Conservation (phyloP, 2,329 filamentous ascomycete species). For the Trichoderma afroharzianum region DNA sequence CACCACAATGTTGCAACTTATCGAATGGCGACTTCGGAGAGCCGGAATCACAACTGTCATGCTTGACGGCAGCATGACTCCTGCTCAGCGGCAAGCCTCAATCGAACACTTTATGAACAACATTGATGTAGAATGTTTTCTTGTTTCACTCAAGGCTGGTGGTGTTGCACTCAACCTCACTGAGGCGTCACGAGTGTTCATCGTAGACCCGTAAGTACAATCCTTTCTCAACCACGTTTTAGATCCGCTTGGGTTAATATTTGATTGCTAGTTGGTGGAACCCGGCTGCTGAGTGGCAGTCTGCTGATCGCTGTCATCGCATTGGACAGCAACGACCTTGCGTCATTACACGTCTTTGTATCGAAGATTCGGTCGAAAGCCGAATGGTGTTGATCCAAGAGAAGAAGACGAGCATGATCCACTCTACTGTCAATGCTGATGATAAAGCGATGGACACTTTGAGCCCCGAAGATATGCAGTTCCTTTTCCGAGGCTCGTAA, state of each 20-base stretch:
- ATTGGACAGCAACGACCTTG: conserved; percentile 94
- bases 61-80: conserved; percentile 97
- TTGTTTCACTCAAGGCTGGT: conserved; percentile 93
- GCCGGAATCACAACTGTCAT: conserved; percentile 98
- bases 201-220: conserved; percentile 77
- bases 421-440: conserved; percentile 92
- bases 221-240: background rate
- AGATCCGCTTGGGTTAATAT: conserved; percentile 1
- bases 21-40: conserved; percentile 92
- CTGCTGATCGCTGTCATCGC: conserved; percentile 87
- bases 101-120: conserved; percentile 98
- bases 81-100: conserved; percentile 84
- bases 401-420: conserved; percentile 98
- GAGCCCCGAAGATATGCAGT: conserved; percentile 89
- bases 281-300: conserved; percentile 99
- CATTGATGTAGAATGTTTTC: conserved; percentile 87
- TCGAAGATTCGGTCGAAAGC: conserved; percentile 95
- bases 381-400: conserved; percentile 94
- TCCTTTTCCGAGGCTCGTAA: conserved; percentile 75
- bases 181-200: conserved; percentile 91
- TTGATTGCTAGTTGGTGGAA: conserved; percentile 79
- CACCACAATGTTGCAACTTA: conserved; percentile 93
- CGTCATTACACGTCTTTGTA: conserved; percentile 88
- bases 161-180: conserved; percentile 94
- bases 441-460: conserved; percentile 86